phyloP scores from a whole-genome alignment of 2,329 filamentous ascomycete genomes.

The Aspergillus persii region DNA sequence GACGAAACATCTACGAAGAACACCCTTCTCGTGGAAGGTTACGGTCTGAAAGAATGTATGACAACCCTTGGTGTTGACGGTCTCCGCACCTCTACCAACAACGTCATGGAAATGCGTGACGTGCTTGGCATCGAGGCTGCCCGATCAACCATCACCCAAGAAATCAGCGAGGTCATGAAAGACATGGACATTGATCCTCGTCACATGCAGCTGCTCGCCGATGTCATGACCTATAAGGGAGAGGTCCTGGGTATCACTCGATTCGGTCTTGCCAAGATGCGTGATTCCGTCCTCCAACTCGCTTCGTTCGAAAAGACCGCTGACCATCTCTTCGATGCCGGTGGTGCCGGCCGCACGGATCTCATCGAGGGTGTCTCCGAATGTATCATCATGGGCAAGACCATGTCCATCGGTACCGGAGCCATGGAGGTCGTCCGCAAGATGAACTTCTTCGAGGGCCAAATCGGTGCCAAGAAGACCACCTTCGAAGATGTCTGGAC shows the following conservation, averaged over 20 bases:
- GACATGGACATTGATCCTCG: slow-evolving; percentile 95
- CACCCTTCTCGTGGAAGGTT: slow-evolving; percentile 86
- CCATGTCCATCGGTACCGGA: slow-evolving; percentile 85
- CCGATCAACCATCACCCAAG: slow-evolving; percentile 78
- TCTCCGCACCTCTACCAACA: slow-evolving; percentile 72
- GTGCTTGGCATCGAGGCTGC: slow-evolving; percentile 95
- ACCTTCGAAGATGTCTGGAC: slow-evolving; percentile 65
- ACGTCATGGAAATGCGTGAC: slow-evolving; percentile 81
- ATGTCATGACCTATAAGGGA: slow-evolving; percentile 99
- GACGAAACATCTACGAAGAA: slow-evolving; percentile 66
- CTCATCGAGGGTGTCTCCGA: slow-evolving; percentile 90
- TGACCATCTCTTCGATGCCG: slow-evolving; percentile 94
- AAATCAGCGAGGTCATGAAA: slow-evolving; percentile 87
- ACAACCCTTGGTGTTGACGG: slow-evolving; percentile 89
- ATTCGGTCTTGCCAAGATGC: slow-evolving; percentile 94
- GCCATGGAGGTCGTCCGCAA: slow-evolving; percentile 84
- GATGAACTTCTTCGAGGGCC: slow-evolving; percentile 63
- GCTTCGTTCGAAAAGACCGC: slow-evolving; percentile 98
- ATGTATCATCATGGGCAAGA: slow-evolving; percentile 98
- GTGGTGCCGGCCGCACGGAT: slow-evolving; percentile 87
- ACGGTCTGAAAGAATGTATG: slow-evolving; percentile 86
- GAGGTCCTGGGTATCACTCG: slow-evolving; percentile 95
- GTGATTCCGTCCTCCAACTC: slow-evolving; percentile 88
- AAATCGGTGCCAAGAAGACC: slow-evolving; percentile 57
- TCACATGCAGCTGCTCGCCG: slow-evolving; percentile 94